Conservation (phyloP, 768 basidiomycete species). For the Macrolepiota fuliginosa region DNA sequence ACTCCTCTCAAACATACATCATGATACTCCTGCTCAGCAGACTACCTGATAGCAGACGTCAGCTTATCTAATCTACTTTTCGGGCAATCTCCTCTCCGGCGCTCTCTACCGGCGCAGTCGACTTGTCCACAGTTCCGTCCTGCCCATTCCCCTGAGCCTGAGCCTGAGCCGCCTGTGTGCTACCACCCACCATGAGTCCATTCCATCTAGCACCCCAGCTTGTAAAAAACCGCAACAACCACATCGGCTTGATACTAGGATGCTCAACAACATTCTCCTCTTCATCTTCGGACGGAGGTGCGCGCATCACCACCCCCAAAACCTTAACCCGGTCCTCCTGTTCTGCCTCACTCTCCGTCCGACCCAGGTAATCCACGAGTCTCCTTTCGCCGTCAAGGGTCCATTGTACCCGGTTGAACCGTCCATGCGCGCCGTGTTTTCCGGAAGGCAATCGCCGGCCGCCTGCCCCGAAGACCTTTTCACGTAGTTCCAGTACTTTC, state of each 20-base stretch:
- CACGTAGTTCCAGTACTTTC: conserved; percentile 63
- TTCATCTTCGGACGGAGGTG: conserved; percentile 27
- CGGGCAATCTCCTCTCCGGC: background rate
- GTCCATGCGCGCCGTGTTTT: conserved; percentile 54
- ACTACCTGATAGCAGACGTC: conserved; percentile 4
- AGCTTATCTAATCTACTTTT: conserved; percentile 8
- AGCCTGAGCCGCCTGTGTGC: background rate
- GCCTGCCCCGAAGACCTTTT: conserved; percentile 66
- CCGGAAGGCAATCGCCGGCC: conserved; percentile 46
- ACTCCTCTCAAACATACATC: background rate
- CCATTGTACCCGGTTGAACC: conserved; percentile 68
- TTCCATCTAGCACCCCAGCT: conserved; percentile 73
- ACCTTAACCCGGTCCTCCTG: conserved; percentile 52
- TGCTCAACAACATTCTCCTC: conserved; percentile 59
- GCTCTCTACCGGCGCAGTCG: background rate
- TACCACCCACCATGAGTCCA: conserved; percentile 20
- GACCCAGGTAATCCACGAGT: conserved; percentile 63
- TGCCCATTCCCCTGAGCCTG: background rate
- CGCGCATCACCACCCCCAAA: conserved; percentile 7
- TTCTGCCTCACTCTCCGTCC: conserved; percentile 76
- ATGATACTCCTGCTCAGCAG: background rate
- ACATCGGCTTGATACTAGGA: conserved; percentile 66
- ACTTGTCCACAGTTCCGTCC: background rate
- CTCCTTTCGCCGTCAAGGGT: conserved; percentile 60
- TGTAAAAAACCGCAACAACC: conserved; percentile 74